Evolutionary conservation across 129 eudicot genomes (phyloP).

Genomic region (Pseudognaphalium luteoalbum): DNA sequence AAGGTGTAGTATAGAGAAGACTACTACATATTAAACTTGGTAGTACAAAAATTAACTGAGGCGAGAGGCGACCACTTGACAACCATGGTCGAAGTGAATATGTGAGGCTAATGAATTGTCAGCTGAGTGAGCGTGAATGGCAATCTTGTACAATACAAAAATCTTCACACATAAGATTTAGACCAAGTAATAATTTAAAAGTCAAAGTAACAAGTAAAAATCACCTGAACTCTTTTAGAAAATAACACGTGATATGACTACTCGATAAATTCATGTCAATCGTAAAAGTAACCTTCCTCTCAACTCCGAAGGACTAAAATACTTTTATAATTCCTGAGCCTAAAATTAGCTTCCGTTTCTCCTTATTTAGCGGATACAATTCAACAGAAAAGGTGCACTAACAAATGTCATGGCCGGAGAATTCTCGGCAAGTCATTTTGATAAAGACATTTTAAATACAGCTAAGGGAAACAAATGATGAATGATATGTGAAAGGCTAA

Average conservation of each 20-base stretch:
- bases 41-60: background rate
- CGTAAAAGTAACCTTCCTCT: background rate
- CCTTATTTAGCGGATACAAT: background rate
- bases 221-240: background rate
- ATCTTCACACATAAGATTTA: slow-evolving; percentile 6
- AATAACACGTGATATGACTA: background rate
- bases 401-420: background rate
- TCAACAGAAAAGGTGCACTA: background rate
- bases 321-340: background rate
- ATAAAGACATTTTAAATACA: background rate
- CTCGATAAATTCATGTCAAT: slow-evolving; percentile 11
- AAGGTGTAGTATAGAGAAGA: background rate
- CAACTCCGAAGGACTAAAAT: background rate
- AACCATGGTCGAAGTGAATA: background rate
- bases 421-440: background rate
- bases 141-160: background rate
- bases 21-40: slow-evolving; percentile 3
- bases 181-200: background rate
- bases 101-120: slow-evolving; percentile 6
- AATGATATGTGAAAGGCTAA: background rate
- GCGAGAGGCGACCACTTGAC: slow-evolving; percentile 8
- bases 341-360: background rate
- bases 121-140: background rate
- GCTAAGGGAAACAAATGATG: background rate
- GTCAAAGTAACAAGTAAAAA: background rate